These are phyloP conservation scores for Polyplosphaeria fusca DNA, from an alignment of 495 filamentous ascomycete species.

Conservation along the genomic window DNA sequence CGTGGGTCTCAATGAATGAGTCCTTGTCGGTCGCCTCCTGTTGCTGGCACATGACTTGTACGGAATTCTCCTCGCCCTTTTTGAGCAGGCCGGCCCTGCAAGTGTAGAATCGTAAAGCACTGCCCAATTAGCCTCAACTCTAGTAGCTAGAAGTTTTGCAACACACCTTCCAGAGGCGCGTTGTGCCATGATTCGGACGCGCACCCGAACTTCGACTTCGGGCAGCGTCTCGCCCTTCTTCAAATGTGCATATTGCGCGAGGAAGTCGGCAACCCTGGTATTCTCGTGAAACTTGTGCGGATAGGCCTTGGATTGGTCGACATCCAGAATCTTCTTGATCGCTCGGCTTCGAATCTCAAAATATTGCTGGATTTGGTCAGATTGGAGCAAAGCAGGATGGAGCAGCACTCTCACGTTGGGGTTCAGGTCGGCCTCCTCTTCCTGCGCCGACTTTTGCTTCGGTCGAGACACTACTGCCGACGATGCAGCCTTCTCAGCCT, in stretches of 20 bases:
- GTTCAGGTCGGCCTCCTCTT: constrained; percentile 73
- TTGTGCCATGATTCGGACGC: constrained; percentile 72
- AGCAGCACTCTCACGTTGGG: constrained; percentile 67
- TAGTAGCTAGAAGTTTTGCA: no score
- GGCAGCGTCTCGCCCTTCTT: constrained; percentile 80
- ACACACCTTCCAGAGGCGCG: constrained; percentile 61
- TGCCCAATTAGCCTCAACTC: no score
- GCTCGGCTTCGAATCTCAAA: constrained; percentile 88
- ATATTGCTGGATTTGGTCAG: constrained; percentile 70
- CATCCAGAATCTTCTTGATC: constrained; percentile 80
- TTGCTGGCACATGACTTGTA: constrained; percentile 76
- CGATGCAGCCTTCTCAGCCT: constrained; percentile 70
- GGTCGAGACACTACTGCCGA: constrained; percentile 58
- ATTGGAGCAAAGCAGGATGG: neutral
- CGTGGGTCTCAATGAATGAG: constrained; percentile 77
- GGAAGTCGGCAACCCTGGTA: constrained; percentile 72
- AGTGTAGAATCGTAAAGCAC: neutral
- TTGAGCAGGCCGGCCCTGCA: constrained; percentile 40
- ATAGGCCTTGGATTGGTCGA: constrained; percentile 77
- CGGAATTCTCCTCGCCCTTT: constrained; percentile 73
- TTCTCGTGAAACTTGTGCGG: constrained; percentile 95
- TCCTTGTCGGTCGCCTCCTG: constrained; percentile 51
- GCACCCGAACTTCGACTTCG: constrained; percentile 69
- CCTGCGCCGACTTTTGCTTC: constrained; percentile 61
- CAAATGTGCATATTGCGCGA: constrained; percentile 68